Evolutionary conservation across 2,329 filamentous ascomycete species (phyloP).

Genomic region (Beauveria asiatica): DNA sequence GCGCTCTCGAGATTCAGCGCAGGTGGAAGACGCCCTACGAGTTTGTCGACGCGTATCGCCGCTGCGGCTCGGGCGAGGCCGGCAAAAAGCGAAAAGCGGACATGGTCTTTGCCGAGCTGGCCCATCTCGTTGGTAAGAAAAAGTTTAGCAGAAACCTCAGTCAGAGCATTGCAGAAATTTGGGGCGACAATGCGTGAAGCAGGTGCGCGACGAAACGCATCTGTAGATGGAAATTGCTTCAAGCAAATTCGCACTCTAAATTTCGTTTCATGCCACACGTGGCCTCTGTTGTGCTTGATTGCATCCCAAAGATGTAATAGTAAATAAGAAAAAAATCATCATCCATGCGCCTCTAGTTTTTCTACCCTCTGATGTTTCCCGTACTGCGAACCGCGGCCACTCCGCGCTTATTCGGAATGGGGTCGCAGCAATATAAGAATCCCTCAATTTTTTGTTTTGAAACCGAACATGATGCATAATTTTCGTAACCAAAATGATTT

Average conservation of each 20-base stretch:
- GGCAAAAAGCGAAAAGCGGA: slow-evolving; percentile 49
- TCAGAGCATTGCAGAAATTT: slow-evolving; percentile 62
- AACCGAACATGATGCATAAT: not conserved
- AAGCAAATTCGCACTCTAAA: slow-evolving; percentile 1
- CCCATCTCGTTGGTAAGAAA: slow-evolving; percentile 54
- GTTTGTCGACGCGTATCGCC: slow-evolving; percentile 61
- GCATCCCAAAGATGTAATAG: not conserved
- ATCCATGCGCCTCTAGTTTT: slow-evolving; percentile 11
- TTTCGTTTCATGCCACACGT: not conserved
- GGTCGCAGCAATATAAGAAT: slow-evolving; percentile 9
- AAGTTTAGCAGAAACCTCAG: slow-evolving; percentile 60
- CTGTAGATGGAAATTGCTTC: not conserved
- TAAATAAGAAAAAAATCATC: slow-evolving; percentile 5
- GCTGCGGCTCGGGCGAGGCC: slow-evolving; percentile 38
- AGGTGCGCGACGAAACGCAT: not conserved
- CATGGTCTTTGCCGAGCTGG: slow-evolving; percentile 50
- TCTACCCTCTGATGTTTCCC: slow-evolving; percentile 5
- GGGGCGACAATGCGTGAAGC: slow-evolving; percentile 40
- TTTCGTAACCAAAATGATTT: not conserved
- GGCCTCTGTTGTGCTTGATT: not conserved
- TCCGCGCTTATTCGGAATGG: not conserved
- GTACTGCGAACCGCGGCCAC: slow-evolving; percentile 1
- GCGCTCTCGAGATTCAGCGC: slow-evolving; percentile 70
- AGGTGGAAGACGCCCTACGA: slow-evolving; percentile 67
- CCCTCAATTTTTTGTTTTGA: not conserved